Percentiles rank a stretch among this genome's conserved stretches.
These are phyloP conservation scores for Leishmania lainsoni DNA, from an alignment of 208 protist species.

Conservation along the genomic window DNA sequence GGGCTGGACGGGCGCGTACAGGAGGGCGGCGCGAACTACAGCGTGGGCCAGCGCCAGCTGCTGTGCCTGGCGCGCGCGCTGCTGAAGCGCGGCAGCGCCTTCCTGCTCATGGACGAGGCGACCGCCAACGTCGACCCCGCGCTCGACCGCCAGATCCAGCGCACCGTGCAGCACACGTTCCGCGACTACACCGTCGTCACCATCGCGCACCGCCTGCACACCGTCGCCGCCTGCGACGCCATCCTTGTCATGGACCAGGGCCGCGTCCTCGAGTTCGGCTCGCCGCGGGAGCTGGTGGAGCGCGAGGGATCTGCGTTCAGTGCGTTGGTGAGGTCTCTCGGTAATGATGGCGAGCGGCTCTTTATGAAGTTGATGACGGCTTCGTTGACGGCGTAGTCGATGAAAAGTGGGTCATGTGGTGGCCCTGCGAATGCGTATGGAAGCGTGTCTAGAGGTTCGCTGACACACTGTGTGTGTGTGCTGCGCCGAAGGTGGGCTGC, in stretches of 20 bases:
- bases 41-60: slow-evolving; percentile 77
- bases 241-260: slow-evolving; percentile 71
- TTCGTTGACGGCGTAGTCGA: background rate
- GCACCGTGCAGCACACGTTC: slow-evolving; percentile 53
- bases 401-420: background rate
- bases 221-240: slow-evolving; percentile 59
- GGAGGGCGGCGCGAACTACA: slow-evolving; percentile 74
- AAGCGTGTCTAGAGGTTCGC: background rate
- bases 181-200: slow-evolving; percentile 61
- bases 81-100: slow-evolving; percentile 55
- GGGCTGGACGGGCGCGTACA: slow-evolving; percentile 45
- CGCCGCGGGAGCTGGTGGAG: slow-evolving; percentile 22
- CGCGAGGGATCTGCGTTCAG: slow-evolving; percentile 43
- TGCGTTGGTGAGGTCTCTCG: slow-evolving; percentile 21
- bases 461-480: background rate
- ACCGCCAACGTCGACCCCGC: slow-evolving; percentile 68
- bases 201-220: slow-evolving; percentile 76
- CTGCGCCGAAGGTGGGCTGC: background rate
- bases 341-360: background rate
- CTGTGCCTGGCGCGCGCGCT: slow-evolving; percentile 75
- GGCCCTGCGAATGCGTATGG: too few species aligned
- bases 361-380: background rate
- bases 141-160: slow-evolving; percentile 62
- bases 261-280: slow-evolving; percentile 11
- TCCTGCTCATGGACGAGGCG: slow-evolving; percentile 82